A percentile compares a stretch with the other conserved stretches of the same genome.
These are phyloP conservation scores for Carex cristatella DNA, from an alignment of 176 grass and related monocot genomes.

Conservation along the genomic window DNA sequence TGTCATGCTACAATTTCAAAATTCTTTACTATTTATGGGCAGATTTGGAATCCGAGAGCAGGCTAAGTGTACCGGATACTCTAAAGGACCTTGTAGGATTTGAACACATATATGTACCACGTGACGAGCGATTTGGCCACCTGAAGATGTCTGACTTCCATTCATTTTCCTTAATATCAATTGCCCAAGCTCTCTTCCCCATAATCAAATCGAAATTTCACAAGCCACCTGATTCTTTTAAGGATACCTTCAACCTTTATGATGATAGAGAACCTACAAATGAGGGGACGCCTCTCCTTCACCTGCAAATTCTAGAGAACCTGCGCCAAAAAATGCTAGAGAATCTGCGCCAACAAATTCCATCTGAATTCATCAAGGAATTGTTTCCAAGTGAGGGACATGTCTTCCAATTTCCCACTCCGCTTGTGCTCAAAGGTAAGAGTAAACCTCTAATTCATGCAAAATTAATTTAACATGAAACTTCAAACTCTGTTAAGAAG, in stretches of 20 bases:
- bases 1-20: neutral
- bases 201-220: slow-evolving; percentile 31
- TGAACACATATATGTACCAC: slow-evolving; percentile 49
- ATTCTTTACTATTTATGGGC: slow-evolving; percentile 1
- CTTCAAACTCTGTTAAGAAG: too few relatives aligned
- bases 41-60: slow-evolving; percentile 66
- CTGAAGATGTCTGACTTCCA: slow-evolving; percentile 77
- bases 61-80: slow-evolving; percentile 21
- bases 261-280: neutral
- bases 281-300: too few relatives aligned
- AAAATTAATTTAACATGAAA: too few relatives aligned
- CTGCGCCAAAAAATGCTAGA: slow-evolving; percentile 31
- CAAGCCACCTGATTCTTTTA: slow-evolving; percentile 45
- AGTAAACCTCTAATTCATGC: neutral
- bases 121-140: slow-evolving; percentile 72
- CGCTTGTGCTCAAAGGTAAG: slow-evolving; percentile 63
- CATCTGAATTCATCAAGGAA: slow-evolving; percentile 45
- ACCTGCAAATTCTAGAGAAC: slow-evolving; percentile 18
- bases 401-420: slow-evolving; percentile 51
- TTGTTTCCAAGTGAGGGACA: slow-evolving; percentile 44
- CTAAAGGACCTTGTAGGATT: neutral
- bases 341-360: slow-evolving; percentile 37
- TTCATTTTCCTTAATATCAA: slow-evolving; percentile 49
- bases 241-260: slow-evolving; percentile 68
- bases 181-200: slow-evolving; percentile 47